A percentile compares a stretch with the other conserved stretches of the same genome.
These are phyloP conservation scores for Globisporangium megalacanthum DNA, from an alignment of 352 stramenopile genomes.

Conservation along the genomic window DNA sequence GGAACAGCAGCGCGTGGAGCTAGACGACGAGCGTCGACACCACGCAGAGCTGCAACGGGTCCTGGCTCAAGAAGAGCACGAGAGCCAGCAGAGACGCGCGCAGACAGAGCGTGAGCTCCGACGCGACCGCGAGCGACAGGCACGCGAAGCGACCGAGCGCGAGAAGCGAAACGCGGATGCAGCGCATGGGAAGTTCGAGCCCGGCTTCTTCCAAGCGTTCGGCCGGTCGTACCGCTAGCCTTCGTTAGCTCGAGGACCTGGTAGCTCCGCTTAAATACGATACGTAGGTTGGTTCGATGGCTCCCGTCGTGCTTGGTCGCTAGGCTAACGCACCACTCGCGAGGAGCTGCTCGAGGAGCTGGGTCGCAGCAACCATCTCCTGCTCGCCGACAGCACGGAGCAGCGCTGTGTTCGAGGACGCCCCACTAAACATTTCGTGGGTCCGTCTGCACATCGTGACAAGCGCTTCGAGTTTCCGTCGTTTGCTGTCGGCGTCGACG, in stretches of 20 bases:
- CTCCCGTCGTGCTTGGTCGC: neutral
- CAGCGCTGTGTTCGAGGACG: slow-evolving; percentile 14
- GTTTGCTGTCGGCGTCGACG: slow-evolving; percentile 7
- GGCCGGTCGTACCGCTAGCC: slow-evolving; percentile 68
- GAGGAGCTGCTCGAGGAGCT: slow-evolving; percentile 39
- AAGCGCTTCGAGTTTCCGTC: slow-evolving; percentile 14
- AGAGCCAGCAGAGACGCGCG: slow-evolving; percentile 37
- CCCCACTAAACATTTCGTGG: slow-evolving; percentile 31
- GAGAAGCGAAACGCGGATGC: slow-evolving; percentile 46
- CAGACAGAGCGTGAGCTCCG: slow-evolving; percentile 52
- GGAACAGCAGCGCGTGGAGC: slow-evolving; percentile 29
- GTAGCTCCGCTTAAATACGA: neutral
- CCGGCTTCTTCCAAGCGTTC: slow-evolving; percentile 71
- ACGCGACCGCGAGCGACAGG: slow-evolving; percentile 40
- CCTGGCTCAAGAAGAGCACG: slow-evolving; percentile 44
- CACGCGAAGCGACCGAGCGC: slow-evolving; percentile 41
- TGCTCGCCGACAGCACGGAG: slow-evolving; percentile 29
- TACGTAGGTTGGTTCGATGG: neutral
- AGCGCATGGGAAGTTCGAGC: slow-evolving; percentile 57
- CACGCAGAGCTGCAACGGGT: slow-evolving; percentile 39
- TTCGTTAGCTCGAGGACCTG: neutral
- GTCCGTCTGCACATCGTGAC: slow-evolving; percentile 35
- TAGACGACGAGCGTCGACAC: slow-evolving; percentile 25
- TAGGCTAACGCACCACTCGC: slow-evolving; percentile 8
- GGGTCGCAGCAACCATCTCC: slow-evolving; percentile 44